Conservation (phyloP, 352 stramenopile genomes). For the Hyaloperonospora arabidopsidis region DNA sequence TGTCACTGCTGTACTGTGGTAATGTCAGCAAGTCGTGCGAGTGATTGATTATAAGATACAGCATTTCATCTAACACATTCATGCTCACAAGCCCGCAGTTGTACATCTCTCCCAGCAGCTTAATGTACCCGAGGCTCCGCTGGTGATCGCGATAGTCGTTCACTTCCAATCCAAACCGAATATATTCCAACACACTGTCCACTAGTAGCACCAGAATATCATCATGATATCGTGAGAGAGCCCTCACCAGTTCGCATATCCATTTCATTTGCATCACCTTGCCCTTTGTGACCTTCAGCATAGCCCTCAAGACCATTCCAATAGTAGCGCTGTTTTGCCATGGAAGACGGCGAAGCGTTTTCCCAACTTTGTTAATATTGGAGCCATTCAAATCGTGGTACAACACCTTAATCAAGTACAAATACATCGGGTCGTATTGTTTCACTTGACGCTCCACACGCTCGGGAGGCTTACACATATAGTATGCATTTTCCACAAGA, state of each 20-base stretch:
- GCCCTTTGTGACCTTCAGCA: slow-evolving; percentile 89
- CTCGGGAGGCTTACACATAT: slow-evolving; percentile 87
- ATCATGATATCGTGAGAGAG: slow-evolving; percentile 80
- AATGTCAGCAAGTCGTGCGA: slow-evolving; percentile 88
- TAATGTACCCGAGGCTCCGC: slow-evolving; percentile 86
- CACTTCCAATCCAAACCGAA: slow-evolving; percentile 86
- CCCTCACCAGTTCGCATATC: slow-evolving; percentile 85
- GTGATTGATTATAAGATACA: slow-evolving; percentile 93
- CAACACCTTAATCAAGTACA: slow-evolving; percentile 86
- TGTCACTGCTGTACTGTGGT: slow-evolving; percentile 42
- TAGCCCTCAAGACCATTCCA: slow-evolving; percentile 82
- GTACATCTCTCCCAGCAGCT: slow-evolving; percentile 92
- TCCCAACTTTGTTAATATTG: slow-evolving; percentile 88
- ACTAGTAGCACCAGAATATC: slow-evolving; percentile 87
- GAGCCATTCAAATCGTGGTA: slow-evolving; percentile 74
- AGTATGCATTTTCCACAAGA: slow-evolving; percentile 89
- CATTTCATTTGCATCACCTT: slow-evolving; percentile 84
- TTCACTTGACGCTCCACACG: slow-evolving; percentile 68
- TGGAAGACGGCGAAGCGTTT: slow-evolving; percentile 89
- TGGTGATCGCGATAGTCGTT: slow-evolving; percentile 91
- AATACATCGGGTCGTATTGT: slow-evolving; percentile 86
- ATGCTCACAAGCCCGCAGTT: slow-evolving; percentile 86
- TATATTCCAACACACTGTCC: slow-evolving; percentile 89
- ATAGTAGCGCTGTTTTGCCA: slow-evolving; percentile 70
- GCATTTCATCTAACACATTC: slow-evolving; percentile 88